These are phyloP conservation scores for Flaveria robusta DNA, from an alignment of 129 eudicot species.

Conservation along the genomic window DNA sequence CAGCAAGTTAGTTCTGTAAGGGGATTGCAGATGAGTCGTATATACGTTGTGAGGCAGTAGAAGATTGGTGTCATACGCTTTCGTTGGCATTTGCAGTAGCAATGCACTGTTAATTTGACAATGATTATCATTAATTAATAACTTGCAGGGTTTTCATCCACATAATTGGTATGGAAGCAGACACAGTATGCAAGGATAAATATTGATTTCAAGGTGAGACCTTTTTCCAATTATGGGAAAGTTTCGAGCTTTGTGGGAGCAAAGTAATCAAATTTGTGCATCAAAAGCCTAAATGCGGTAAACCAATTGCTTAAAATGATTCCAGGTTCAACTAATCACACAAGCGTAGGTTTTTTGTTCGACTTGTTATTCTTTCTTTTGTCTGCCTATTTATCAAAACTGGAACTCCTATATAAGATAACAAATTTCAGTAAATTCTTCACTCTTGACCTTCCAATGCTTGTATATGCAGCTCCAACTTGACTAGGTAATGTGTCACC, in stretches of 20 bases:
- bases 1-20: background rate
- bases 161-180: constrained; percentile 9
- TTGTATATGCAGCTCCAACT: constrained; percentile 2
- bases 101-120: background rate
- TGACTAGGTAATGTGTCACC: background rate
- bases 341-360: background rate
- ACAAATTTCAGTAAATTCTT: background rate
- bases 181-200: constrained; percentile 6
- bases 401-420: background rate
- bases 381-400: constrained; percentile 10
- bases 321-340: background rate
- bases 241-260: background rate
- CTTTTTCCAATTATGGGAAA: background rate
- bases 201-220: background rate
- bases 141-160: constrained; percentile 5
- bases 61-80: background rate
- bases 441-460: constrained; percentile 13
- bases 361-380: constrained; percentile 11
- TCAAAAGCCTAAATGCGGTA: background rate
- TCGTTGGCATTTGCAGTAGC: background rate
- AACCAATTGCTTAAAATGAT: background rate
- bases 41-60: background rate
- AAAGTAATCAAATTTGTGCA: background rate
- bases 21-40: background rate
- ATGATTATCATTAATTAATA: background rate